These are phyloP conservation scores for Ganoderma meredithae DNA, from an alignment of 1,284 basidiomycete genomes.

Conservation along the genomic window DNA sequence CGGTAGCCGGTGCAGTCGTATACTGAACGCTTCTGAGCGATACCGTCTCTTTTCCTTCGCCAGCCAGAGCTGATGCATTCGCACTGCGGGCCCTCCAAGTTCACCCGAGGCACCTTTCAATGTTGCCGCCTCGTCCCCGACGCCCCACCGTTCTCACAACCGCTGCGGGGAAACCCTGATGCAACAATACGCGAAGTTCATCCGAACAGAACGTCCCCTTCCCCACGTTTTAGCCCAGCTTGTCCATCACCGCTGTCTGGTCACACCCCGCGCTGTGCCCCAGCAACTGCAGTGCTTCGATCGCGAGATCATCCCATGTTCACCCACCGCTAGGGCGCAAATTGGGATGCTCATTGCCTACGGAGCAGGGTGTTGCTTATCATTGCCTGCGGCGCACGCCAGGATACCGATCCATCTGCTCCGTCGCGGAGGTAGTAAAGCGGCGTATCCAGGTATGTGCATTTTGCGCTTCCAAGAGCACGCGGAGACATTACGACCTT, in stretches of 20 bases:
- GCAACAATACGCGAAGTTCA: constrained; percentile 16
- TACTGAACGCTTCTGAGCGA: constrained; percentile 10
- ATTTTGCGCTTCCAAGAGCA: background rate
- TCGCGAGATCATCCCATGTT: constrained; percentile 2
- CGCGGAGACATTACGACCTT: constrained; percentile 3
- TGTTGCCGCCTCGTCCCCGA: background rate
- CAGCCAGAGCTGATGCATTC: background rate
- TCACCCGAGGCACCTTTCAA: background rate
- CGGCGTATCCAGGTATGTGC: constrained; percentile 10
- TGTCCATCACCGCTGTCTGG: background rate
- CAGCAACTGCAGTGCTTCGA: background rate
- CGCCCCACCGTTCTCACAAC: background rate
- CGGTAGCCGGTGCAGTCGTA: background rate
- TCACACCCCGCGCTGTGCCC: constrained; percentile 2
- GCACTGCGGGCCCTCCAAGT: background rate
- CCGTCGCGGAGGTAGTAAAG: constrained; percentile 4
- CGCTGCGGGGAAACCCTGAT: constrained; percentile 11
- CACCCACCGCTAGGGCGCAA: background rate
- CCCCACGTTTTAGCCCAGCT: background rate
- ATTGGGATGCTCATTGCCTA: background rate
- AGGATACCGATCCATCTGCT: background rate
- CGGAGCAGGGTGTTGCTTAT: constrained; percentile 2
- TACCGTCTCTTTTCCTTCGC: constrained; percentile 9
- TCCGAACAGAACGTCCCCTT: constrained; percentile 16
- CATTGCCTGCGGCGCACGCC: background rate